Conservation (phyloP, 2,329 filamentous ascomycete species). For the Colletotrichum aenigma region DNA sequence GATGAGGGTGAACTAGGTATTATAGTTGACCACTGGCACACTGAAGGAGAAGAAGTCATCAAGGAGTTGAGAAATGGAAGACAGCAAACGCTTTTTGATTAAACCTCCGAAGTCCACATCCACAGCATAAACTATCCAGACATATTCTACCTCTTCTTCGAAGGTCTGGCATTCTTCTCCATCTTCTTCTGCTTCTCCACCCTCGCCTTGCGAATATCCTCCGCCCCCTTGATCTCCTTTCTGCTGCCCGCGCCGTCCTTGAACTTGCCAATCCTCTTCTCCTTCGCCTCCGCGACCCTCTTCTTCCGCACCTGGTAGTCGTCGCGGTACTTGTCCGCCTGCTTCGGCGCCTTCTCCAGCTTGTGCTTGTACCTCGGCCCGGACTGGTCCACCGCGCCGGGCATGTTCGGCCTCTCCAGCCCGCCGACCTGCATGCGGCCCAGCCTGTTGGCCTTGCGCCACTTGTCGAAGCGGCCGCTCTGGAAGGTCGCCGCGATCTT, state of each 20-base stretch:
- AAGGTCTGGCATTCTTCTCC: slow-evolving; percentile 88
- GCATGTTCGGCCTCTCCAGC: slow-evolving; percentile 59
- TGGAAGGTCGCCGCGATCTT: slow-evolving; percentile 96
- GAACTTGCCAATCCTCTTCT: slow-evolving; percentile 80
- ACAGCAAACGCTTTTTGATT: background rate
- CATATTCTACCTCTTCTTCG: slow-evolving; percentile 46
- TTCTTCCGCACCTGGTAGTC: slow-evolving; percentile 92
- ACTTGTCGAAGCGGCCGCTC: slow-evolving; percentile 90
- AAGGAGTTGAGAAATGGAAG: background rate
- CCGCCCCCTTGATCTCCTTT: slow-evolving; percentile 78
- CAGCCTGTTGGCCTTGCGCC: slow-evolving; percentile 86
- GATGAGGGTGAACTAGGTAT: background rate
- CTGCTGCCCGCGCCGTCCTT: slow-evolving; percentile 75
- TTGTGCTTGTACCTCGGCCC: slow-evolving; percentile 78
- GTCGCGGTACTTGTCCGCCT: slow-evolving; percentile 88
- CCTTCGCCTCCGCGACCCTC: slow-evolving; percentile 83
- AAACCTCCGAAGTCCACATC: background rate
- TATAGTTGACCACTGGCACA: accelerated
- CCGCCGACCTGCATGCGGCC: slow-evolving; percentile 82
- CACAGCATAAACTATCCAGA: background rate
- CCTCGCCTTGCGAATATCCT: slow-evolving; percentile 85
- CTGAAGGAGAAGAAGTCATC: slow-evolving; percentile 27
- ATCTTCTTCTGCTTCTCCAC: slow-evolving; percentile 75
- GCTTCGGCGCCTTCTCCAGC: slow-evolving; percentile 86
- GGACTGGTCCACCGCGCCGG: slow-evolving; percentile 28